Evolutionary conservation across 805 yeast genomes (phyloP).

Genomic region (Wickerhamiella sorbophila): DNA sequence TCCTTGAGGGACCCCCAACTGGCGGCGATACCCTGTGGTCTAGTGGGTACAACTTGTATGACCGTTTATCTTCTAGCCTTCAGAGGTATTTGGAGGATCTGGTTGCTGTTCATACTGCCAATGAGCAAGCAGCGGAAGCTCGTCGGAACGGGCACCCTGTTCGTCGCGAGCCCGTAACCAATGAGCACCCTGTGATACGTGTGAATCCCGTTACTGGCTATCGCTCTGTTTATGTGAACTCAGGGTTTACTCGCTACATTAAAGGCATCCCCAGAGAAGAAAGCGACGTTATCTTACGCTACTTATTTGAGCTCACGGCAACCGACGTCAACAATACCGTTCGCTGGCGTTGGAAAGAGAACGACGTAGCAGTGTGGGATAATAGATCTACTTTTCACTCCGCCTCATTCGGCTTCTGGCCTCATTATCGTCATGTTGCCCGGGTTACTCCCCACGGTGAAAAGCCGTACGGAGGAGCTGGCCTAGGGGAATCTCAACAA

Average conservation of each 20-base stretch:
- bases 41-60: slow-evolving; percentile 41
- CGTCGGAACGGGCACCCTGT: slow-evolving; percentile 37
- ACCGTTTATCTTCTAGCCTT: slow-evolving; percentile 36
- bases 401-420: slow-evolving; percentile 33
- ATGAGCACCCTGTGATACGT: slow-evolving; percentile 47
- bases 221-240: slow-evolving; percentile 43
- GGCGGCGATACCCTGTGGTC: slow-evolving; percentile 47
- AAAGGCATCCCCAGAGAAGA: slow-evolving; percentile 64
- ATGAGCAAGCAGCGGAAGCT: slow-evolving; percentile 20
- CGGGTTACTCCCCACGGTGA: slow-evolving; percentile 44
- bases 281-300: slow-evolving; percentile 43
- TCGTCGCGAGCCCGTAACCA: slow-evolving; percentile 32
- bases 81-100: slow-evolving; percentile 37
- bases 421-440: slow-evolving; percentile 31
- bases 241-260: slow-evolving; percentile 48
- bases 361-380: slow-evolving; percentile 40
- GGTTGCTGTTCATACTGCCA: slow-evolving; percentile 54
- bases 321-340: slow-evolving; percentile 30
- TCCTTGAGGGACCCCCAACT: slow-evolving; percentile 41
- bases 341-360: slow-evolving; percentile 35
- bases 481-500: slow-evolving; percentile 14
- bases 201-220: slow-evolving; percentile 53
- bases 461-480: slow-evolving; percentile 23
- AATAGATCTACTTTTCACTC: slow-evolving; percentile 38
- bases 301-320: slow-evolving; percentile 31